phyloP scores from a whole-genome alignment of 306 rosid genomes.

The Arachis stenosperma region DNA sequence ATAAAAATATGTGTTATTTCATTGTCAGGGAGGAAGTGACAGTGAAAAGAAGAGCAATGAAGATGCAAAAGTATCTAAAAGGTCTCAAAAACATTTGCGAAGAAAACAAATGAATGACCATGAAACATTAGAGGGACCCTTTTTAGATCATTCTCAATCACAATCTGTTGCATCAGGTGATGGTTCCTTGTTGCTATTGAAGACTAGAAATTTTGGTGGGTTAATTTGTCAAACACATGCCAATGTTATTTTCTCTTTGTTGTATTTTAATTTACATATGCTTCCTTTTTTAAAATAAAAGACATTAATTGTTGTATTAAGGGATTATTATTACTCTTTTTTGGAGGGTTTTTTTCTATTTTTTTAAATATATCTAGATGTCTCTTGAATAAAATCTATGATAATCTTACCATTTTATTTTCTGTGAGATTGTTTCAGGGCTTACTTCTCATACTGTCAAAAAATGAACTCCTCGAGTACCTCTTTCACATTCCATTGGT shows the following conservation, averaged over 20 bases:
- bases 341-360: no score
- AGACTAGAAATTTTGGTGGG: slow-evolving; percentile 83
- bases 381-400: no score
- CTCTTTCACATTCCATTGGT: slow-evolving; percentile 40
- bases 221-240: slow-evolving; percentile 26
- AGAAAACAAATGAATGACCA: slow-evolving; percentile 53
- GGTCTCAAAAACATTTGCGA: slow-evolving; percentile 62
- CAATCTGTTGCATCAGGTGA: slow-evolving; percentile 65
- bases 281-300: no score
- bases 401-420: slow-evolving; percentile 21
- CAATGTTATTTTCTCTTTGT: neutral
- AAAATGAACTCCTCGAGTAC: slow-evolving; percentile 93
- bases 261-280: no score
- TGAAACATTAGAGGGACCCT: slow-evolving; percentile 59
- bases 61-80: slow-evolving; percentile 56
- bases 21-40: slow-evolving; percentile 86
- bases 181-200: slow-evolving; percentile 82
- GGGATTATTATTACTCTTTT: no score
- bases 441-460: slow-evolving; percentile 83
- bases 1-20: slow-evolving; percentile 42
- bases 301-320: no score
- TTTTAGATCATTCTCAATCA: slow-evolving; percentile 66
- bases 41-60: slow-evolving; percentile 79
- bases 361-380: no score
- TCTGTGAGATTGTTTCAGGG: slow-evolving; percentile 56